Percentiles rank a stretch among this genome's conserved stretches.
Conservation (phyloP, 495 filamentous ascomycete species). For the Talaromyces proteolyticus region DNA sequence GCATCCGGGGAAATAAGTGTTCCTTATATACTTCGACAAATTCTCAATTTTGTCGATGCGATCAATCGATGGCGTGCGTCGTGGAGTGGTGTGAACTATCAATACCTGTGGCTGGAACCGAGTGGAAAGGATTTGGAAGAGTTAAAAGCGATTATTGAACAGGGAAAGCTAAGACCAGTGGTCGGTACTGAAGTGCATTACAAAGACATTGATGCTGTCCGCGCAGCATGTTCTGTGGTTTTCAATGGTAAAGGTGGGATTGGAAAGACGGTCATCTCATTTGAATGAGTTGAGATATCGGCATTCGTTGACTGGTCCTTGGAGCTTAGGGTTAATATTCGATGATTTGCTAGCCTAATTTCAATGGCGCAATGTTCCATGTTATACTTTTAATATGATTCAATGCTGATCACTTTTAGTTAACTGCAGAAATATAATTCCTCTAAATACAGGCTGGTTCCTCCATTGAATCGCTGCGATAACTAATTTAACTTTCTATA, state of each 20-base stretch:
- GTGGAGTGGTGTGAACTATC: conserved; percentile 19
- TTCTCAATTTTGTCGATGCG: conserved; percentile 1
- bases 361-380: too few relatives aligned
- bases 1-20: not conserved
- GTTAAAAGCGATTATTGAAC: conserved; percentile 36
- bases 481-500: too few relatives aligned
- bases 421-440: not conserved
- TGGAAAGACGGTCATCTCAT: conserved; percentile 3
- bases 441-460: not conserved
- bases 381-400: too few relatives aligned
- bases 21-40: not conserved
- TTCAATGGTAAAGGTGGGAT: conserved; percentile 1
- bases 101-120: conserved; percentile 42
- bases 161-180: conserved; percentile 26
- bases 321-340: not conserved
- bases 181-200: conserved; percentile 31
- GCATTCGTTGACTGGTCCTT: not conserved
- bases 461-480: too few relatives aligned
- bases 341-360: not conserved
- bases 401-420: too few relatives aligned
- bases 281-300: too few relatives aligned
- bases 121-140: conserved; percentile 31
- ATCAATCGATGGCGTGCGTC: not conserved
- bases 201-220: conserved; percentile 4
- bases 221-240: conserved; percentile 4